Evolutionary conservation across 768 basidiomycete genomes (phyloP).

Genomic region (Infundibulicybe gibba): DNA sequence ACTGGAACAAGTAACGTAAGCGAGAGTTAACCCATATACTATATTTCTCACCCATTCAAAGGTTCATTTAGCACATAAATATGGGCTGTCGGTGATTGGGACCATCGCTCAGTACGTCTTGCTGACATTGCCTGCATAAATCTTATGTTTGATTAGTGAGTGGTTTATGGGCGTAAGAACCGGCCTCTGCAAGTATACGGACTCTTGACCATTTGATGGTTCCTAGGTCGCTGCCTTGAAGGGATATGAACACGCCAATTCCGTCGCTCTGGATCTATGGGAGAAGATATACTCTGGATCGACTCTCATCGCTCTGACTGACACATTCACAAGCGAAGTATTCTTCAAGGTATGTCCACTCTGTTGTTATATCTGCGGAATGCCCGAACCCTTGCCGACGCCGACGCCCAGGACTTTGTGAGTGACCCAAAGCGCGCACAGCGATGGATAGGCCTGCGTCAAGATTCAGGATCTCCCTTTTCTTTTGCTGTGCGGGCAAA

Average conservation of each 20-base stretch:
- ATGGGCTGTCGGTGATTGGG: constrained; percentile 64
- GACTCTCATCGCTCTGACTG: constrained; percentile 80
- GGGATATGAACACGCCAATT: constrained; percentile 79
- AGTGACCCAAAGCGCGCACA: constrained; percentile 54
- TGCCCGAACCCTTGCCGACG: background rate
- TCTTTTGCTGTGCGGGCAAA: constrained; percentile 74
- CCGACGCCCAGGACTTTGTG: constrained; percentile 47
- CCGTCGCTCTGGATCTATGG: constrained; percentile 80
- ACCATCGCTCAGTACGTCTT: constrained; percentile 80
- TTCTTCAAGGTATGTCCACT: constrained; percentile 67
- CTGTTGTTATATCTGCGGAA: background rate
- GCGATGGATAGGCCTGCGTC: constrained; percentile 81
- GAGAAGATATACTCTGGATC: constrained; percentile 63
- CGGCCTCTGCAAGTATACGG: constrained; percentile 1
- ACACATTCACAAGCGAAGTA: constrained; percentile 86
- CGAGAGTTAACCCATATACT: background rate
- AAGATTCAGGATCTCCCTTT: constrained; percentile 92
- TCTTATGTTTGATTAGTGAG: constrained; percentile 45
- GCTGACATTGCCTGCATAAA: background rate
- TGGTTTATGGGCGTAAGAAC: constrained; percentile 84
- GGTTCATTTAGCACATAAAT: constrained; percentile 83
- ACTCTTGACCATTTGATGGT: constrained; percentile 1
- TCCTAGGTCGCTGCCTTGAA: constrained; percentile 73
- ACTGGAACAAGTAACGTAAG: constrained; percentile 88
- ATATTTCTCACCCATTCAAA: constrained; percentile 21